Percentiles rank a stretch among this genome's conserved stretches.
phyloP scores from a whole-genome alignment of 2,329 filamentous ascomycete species.

The Teratosphaeria destructans region DNA sequence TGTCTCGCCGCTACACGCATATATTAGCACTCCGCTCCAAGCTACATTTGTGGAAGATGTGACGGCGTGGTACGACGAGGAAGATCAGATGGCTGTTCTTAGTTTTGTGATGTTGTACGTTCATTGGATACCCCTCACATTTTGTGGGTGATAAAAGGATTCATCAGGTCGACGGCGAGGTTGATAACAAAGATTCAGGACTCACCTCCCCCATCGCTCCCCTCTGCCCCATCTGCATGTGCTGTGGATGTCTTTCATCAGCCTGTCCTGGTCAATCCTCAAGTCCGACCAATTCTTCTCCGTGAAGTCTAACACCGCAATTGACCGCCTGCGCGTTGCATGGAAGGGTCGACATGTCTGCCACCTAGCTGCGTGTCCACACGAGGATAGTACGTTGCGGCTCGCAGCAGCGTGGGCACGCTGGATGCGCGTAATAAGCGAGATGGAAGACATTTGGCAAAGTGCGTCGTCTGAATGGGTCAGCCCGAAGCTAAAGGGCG shows the following conservation, averaged over 20 bases:
- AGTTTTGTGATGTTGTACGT: conserved; percentile 8
- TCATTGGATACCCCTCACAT: conserved; percentile 8
- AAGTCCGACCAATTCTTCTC: conserved; percentile 43
- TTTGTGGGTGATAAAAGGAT: conserved; percentile 9
- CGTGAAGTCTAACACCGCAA: conserved; percentile 39
- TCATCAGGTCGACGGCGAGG: neutral
- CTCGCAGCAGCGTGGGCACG: neutral
- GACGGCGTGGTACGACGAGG: neutral
- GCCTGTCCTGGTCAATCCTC: conserved; percentile 47
- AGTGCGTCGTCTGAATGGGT: neutral
- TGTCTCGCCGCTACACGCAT: conserved; percentile 28
- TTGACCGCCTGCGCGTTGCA: conserved; percentile 22
- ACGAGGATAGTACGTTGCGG: neutral
- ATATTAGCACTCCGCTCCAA: neutral
- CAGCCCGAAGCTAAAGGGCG: neutral
- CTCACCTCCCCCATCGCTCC: conserved; percentile 57
- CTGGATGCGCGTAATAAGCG: neutral
- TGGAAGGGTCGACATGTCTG: conserved; percentile 19
- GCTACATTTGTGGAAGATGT: neutral
- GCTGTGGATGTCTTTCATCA: conserved; percentile 55
- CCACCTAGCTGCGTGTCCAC: neutral
- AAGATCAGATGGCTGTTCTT: conserved; percentile 19
- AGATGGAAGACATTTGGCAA: neutral
- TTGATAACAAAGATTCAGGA: conserved; percentile 8
- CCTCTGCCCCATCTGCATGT: conserved; percentile 59